A percentile compares a stretch with the other conserved stretches of the same genome.
These are phyloP conservation scores for Tolypocladium pustulatum DNA, from an alignment of 2,329 filamentous ascomycete species.

Conservation along the genomic window DNA sequence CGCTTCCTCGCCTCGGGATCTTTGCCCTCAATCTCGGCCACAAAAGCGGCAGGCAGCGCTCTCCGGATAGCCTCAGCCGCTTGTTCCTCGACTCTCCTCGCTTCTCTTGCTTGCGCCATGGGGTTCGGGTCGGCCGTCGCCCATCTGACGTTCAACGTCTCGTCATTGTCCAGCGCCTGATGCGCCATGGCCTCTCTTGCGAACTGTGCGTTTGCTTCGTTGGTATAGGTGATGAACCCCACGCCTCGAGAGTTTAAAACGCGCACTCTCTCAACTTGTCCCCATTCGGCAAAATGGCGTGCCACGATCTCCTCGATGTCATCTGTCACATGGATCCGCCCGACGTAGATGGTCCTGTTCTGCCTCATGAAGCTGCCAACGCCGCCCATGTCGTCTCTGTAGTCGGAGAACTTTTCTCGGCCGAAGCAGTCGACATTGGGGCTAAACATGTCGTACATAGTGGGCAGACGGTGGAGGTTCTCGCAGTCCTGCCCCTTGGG, in stretches of 20 bases:
- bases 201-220: slow-evolving; percentile 83
- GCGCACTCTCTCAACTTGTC: slow-evolving; percentile 68
- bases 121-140: slow-evolving; percentile 95
- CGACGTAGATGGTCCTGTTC: slow-evolving; percentile 89
- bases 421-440: slow-evolving; percentile 88
- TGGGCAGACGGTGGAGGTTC: slow-evolving; percentile 82
- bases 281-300: slow-evolving; percentile 94
- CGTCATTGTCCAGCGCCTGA: slow-evolving; percentile 80
- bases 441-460: slow-evolving; percentile 80
- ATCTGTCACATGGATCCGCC: slow-evolving; percentile 87
- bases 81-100: slow-evolving; percentile 82
- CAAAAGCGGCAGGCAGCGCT: slow-evolving; percentile 79
- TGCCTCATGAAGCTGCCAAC: slow-evolving; percentile 89
- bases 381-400: slow-evolving; percentile 95
- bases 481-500: slow-evolving; percentile 88
- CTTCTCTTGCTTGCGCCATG: slow-evolving; percentile 86
- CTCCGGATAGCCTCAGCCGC: slow-evolving; percentile 86
- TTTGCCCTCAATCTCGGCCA: slow-evolving; percentile 87
- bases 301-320: slow-evolving; percentile 96
- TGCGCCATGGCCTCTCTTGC: slow-evolving; percentile 95
- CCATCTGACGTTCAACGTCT: slow-evolving; percentile 94
- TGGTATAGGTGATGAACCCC: slow-evolving; percentile 88
- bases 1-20: slow-evolving; percentile 81
- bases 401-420: slow-evolving; percentile 84
- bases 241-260: slow-evolving; percentile 85